phyloP scores from a whole-genome alignment of 2,329 filamentous ascomycete genomes.

The Trichoderma sp. region DNA sequence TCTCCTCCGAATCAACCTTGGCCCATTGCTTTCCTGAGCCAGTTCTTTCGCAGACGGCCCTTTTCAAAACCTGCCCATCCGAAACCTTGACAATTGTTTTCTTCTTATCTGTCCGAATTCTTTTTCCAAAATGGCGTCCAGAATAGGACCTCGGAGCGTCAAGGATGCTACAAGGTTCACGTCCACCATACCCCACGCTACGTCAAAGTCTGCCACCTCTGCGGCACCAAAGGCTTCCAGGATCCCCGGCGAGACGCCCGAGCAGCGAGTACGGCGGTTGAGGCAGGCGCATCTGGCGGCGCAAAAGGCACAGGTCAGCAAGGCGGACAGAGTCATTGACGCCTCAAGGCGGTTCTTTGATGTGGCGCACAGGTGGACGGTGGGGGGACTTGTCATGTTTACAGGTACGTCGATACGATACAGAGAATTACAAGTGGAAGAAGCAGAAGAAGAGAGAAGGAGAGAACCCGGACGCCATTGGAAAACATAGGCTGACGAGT shows the following conservation, averaged over 20 bases:
- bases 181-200: conserved; percentile 58
- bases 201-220: conserved; percentile 52
- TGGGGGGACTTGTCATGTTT: conserved; percentile 53
- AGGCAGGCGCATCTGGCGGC: conserved; percentile 67
- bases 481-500: neutral
- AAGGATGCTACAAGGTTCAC: conserved; percentile 74
- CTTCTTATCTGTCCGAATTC: neutral
- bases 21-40: neutral
- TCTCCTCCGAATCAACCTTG: conserved; percentile 3
- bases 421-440: neutral
- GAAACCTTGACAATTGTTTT: neutral
- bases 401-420: conserved; percentile 44
- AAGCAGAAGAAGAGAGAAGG: neutral
- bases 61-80: neutral
- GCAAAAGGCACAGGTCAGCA: conserved; percentile 55
- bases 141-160: conserved; percentile 62
- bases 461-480: neutral
- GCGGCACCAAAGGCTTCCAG: conserved; percentile 27
- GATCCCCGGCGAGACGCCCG: conserved; percentile 57
- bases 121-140: conserved; percentile 37
- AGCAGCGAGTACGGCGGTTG: conserved; percentile 66
- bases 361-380: conserved; percentile 54
- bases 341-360: conserved; percentile 51
- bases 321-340: conserved; percentile 49
- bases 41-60: neutral